Conservation (phyloP, 2,329 filamentous ascomycete species). For the Ophiostoma angusticollis region DNA sequence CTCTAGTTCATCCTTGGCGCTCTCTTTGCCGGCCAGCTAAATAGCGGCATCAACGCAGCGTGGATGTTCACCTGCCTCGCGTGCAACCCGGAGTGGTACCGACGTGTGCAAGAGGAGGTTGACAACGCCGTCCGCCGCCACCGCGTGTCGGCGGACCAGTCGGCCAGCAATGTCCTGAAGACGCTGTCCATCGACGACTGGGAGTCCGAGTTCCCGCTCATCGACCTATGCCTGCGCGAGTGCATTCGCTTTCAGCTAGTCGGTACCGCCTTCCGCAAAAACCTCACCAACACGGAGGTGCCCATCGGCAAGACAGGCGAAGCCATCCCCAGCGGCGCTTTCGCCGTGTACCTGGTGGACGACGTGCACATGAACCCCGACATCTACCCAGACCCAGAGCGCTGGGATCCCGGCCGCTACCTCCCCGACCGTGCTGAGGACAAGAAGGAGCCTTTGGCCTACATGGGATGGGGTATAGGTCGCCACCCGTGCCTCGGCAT, state of each 20-base stretch:
- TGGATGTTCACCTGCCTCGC: constrained; percentile 40
- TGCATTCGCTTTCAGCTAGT: constrained; percentile 36
- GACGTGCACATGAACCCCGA: constrained; percentile 35
- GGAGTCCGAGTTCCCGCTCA: constrained; percentile 39
- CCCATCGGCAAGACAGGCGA: constrained; percentile 25
- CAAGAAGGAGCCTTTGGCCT: constrained; percentile 19
- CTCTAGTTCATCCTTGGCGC: constrained; percentile 37
- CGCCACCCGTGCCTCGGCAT: constrained; percentile 23
- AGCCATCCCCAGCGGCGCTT: constrained; percentile 36
- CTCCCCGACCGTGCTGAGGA: constrained; percentile 34
- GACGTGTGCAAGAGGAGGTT: constrained; percentile 33
- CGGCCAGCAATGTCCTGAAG: constrained; percentile 25
- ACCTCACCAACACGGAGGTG: constrained; percentile 32
- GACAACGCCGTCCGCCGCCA: constrained; percentile 30
- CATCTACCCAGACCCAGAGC: constrained; percentile 33
- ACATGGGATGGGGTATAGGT: constrained; percentile 25
- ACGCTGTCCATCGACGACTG: constrained; percentile 37
- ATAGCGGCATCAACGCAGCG: constrained; percentile 41
- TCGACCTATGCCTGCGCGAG: constrained; percentile 40
- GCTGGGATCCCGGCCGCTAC: constrained; percentile 39
- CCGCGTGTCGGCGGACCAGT: constrained; percentile 20
- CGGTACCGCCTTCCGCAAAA: constrained; percentile 39
- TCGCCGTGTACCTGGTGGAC: constrained; percentile 31
- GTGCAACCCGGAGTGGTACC: constrained; percentile 32
- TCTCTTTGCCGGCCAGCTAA: constrained; percentile 44